A percentile compares a stretch with the other conserved stretches of the same genome.
These are phyloP conservation scores for Seiridium cupressi DNA, from an alignment of 2,329 filamentous ascomycete species.

Conservation along the genomic window DNA sequence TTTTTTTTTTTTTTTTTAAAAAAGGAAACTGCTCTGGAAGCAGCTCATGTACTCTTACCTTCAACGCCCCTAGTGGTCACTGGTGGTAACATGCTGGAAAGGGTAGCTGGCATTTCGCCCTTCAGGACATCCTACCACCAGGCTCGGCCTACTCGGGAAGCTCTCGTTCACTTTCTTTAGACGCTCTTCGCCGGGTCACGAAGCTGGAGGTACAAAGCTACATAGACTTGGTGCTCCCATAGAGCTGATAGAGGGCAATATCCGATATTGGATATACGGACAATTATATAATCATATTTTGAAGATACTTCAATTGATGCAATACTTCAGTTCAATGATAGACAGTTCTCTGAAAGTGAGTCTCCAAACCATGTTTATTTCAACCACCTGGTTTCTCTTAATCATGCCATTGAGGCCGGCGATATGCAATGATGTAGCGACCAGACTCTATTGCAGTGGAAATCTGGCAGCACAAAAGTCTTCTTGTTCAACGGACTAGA, in stretches of 20 bases:
- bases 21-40: conserved; percentile 19
- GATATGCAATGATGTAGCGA: no score
- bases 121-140: conserved; percentile 7
- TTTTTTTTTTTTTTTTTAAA: conserved; percentile 2
- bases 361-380: no score
- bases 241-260: background rate
- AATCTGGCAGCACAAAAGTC: no score
- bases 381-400: no score
- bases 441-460: no score
- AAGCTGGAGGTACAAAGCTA: conserved; percentile 4
- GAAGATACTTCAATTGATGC: background rate
- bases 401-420: no score
- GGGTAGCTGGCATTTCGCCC: conserved; percentile 13
- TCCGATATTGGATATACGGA: background rate
- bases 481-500: no score
- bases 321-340: no score
- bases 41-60: conserved; percentile 16
- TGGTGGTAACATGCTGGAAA: conserved; percentile 11
- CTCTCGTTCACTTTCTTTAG: conserved; percentile 5
- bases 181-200: conserved; percentile 16
- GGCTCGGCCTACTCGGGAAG: background rate
- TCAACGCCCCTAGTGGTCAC: conserved; percentile 8
- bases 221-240: conserved; percentile 4
- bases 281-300: background rate
- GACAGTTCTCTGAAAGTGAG: no score